Evolutionary conservation across 2,329 filamentous ascomycete species (phyloP), one percentile per base, ranked within the genome.

Genomic region (Pyrenophora seminiperda): DNA sequence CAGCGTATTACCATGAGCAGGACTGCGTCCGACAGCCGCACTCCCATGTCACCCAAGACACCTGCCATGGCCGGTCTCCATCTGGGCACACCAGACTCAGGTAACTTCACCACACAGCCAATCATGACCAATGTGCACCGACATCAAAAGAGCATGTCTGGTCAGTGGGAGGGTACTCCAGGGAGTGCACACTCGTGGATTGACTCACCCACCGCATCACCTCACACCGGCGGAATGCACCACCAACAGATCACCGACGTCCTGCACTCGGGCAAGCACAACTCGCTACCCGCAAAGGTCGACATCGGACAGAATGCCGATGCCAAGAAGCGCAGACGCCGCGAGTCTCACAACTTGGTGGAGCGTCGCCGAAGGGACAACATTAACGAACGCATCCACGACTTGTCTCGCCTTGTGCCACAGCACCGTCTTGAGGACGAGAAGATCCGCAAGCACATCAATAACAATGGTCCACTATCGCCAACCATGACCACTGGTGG

Each of bases 331-430:
- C 90, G 93, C 72, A 84, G 92, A 53, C 86, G 94, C 52, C 84
- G 94, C 31, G 94, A 97, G 68, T 97, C 93, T 1, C 94, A 99
- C 77, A 97, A 99, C 70, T 81, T 96, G 31, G 94, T 99, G 9
- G 94, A 99, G 77, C 90, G 94, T 48, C 87, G 94, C 42, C 88
- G 94, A 54, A 86, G 94, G 55, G 94, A 97, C 77, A 97, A 97
- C 71, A 99, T 99, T 79, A 99, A 99, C 63, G 94, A 99, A 75
- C 86, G 94, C 34, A 99, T 99, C 56, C 93, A 97, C 68, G 94
- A 99, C 68, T 82, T 99, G 6, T 96, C 93, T 67, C 90, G 91
- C 65, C 83, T 99, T 14, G 93, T 99, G 2, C 94, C 94, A 18
- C 82, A 87, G 53, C 94, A 99, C 73, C 87, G 94, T 53, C 81